A percentile compares a stretch with the other conserved stretches of the same genome.
These are phyloP conservation scores for Carnegiea gigantea DNA, from an alignment of 179 eudicot genomes.

Conservation along the genomic window DNA sequence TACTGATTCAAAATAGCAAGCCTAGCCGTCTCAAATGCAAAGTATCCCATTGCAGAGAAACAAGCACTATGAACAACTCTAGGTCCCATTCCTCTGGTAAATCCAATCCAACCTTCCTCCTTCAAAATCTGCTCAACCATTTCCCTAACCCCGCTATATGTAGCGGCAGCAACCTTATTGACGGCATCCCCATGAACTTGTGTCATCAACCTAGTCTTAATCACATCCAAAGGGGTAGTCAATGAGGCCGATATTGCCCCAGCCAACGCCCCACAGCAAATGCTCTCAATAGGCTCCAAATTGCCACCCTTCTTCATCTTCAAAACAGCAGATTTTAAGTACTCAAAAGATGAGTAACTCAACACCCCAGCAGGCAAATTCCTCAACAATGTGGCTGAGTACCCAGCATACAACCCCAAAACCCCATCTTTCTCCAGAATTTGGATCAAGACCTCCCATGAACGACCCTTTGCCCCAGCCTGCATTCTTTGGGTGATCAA, in stretches of 20 bases:
- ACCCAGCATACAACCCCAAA: slow-evolving; percentile 82
- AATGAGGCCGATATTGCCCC: slow-evolving; percentile 84
- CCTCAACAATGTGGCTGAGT: slow-evolving; percentile 81
- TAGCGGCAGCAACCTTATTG: slow-evolving; percentile 46
- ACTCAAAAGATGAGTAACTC: slow-evolving; percentile 91
- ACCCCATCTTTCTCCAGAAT: slow-evolving; percentile 82
- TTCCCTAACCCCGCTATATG: slow-evolving; percentile 48
- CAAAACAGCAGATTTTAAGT: slow-evolving; percentile 74
- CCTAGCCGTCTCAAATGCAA: slow-evolving; percentile 90
- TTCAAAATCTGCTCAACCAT: slow-evolving; percentile 68
- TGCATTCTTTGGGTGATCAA: slow-evolving; percentile 83
- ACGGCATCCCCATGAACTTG: slow-evolving; percentile 51
- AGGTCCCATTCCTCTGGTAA: slow-evolving; percentile 87
- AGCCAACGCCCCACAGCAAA: slow-evolving; percentile 85
- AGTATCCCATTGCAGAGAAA: slow-evolving; percentile 87
- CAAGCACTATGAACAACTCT: slow-evolving; percentile 87
- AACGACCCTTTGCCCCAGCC: slow-evolving; percentile 82
- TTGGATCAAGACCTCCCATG: slow-evolving; percentile 76
- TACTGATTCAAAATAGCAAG: slow-evolving; percentile 70
- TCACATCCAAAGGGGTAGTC: slow-evolving; percentile 89
- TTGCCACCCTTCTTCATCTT: slow-evolving; percentile 35
- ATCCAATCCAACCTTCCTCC: slow-evolving; percentile 91
- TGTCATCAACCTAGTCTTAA: slow-evolving; percentile 94
- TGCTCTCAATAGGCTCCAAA: slow-evolving; percentile 74
- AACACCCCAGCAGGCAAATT: slow-evolving; percentile 90